Conservation (phyloP, 1,284 basidiomycete species). For the Marasmius sp. region DNA sequence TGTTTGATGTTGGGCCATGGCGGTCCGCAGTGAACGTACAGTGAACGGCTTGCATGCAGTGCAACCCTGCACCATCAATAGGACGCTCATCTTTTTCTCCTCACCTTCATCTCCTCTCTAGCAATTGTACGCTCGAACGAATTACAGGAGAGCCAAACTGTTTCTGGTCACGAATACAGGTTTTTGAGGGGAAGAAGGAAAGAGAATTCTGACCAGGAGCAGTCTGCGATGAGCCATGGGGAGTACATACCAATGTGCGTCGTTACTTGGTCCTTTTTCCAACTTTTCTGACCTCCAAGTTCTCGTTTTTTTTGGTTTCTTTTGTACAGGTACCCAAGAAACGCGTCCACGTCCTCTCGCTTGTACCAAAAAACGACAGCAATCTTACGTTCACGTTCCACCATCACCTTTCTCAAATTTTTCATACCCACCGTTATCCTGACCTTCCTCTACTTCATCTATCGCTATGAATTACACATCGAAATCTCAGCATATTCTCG, state of each 20-base stretch:
- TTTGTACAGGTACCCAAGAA: not conserved
- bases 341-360: not conserved
- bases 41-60: too few species aligned
- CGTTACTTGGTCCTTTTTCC: not conserved
- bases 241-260: conserved; percentile 1
- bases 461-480: conserved; percentile 76
- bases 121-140: too few species aligned
- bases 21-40: too few species aligned
- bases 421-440: conserved; percentile 34
- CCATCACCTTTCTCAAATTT: conserved; percentile 24
- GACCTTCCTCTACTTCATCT: conserved; percentile 46
- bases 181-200: not conserved
- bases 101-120: too few species aligned
- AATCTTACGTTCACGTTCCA: not conserved
- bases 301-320: too few species aligned
- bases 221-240: not conserved
- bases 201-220: not conserved
- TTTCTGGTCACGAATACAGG: not conserved
- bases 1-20: too few species aligned
- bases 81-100: too few species aligned
- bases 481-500: conserved; percentile 78
- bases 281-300: not conserved
- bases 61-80: too few species aligned
- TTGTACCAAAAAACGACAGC: too few species aligned
- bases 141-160: too few species aligned